These are phyloP conservation scores for Trypanosoma cruzi DNA, from an alignment of 208 protist genomes.

Conservation along the genomic window DNA sequence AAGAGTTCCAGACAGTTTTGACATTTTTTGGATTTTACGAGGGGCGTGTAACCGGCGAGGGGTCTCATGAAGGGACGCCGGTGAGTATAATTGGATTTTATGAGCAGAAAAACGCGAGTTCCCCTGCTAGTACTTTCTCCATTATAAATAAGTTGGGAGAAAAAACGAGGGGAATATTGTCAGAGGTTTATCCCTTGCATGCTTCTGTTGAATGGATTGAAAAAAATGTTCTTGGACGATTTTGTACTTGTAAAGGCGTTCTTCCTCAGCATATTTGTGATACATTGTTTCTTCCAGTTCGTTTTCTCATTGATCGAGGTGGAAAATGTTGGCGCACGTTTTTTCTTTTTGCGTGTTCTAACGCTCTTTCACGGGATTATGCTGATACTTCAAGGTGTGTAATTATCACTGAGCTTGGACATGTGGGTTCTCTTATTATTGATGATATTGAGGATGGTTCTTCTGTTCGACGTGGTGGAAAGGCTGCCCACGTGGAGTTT, in stretches of 20 bases:
- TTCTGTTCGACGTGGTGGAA: slow-evolving; percentile 52
- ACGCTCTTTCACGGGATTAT: slow-evolving; percentile 49
- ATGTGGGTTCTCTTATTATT: slow-evolving; percentile 76
- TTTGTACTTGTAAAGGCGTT: slow-evolving; percentile 19
- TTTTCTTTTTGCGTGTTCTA: slow-evolving; percentile 55
- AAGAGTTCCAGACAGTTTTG: slow-evolving; percentile 56
- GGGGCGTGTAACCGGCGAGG: slow-evolving; percentile 40
- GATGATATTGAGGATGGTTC: slow-evolving; percentile 82
- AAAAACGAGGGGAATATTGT: slow-evolving; percentile 33
- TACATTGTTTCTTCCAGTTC: slow-evolving; percentile 54
- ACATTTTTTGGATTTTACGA: slow-evolving; percentile 52
- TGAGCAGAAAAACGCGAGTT: slow-evolving; percentile 35
- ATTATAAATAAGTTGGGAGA: slow-evolving; percentile 45
- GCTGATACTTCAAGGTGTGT: slow-evolving; percentile 60
- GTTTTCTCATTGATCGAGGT: slow-evolving; percentile 57
- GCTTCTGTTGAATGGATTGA: slow-evolving; percentile 40
- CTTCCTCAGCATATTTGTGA: slow-evolving; percentile 40
- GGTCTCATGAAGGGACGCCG: slow-evolving; percentile 13
- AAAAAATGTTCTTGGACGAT: slow-evolving; percentile 52
- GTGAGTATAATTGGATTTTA: slow-evolving; percentile 45
- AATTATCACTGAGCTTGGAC: slow-evolving; percentile 60
- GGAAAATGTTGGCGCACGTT: slow-evolving; percentile 71
- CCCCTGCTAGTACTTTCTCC: slow-evolving; percentile 21
- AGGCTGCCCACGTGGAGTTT: slow-evolving; percentile 53
- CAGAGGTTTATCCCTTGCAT: slow-evolving; percentile 41